Conservation (phyloP, 108 stramenopile genomes). For the Cyclotella choctawhatcheeana region DNA sequence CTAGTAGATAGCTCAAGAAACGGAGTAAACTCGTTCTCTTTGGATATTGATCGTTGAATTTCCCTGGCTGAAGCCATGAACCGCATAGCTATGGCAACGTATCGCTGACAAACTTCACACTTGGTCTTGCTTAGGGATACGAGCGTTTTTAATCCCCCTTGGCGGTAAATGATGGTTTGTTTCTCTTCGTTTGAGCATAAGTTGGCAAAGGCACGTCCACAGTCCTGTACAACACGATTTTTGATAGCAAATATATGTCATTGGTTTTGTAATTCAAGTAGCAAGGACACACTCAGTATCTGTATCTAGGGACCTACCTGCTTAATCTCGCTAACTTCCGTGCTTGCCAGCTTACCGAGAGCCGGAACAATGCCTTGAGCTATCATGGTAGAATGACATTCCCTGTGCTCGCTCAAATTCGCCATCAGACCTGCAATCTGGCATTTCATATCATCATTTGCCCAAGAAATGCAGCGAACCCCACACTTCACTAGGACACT, state of each 20-base stretch:
- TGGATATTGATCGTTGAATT: conserved; percentile 60
- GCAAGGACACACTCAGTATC: neutral
- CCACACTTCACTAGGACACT: conserved; percentile 58
- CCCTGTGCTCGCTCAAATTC: conserved; percentile 70
- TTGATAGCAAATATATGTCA: neutral
- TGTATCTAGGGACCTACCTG: conserved; percentile 33
- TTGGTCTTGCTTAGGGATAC: conserved; percentile 58
- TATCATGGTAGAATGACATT: conserved; percentile 74
- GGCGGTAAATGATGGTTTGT: conserved; percentile 63
- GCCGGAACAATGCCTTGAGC: conserved; percentile 62
- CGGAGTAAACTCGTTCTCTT: conserved; percentile 61
- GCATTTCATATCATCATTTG: conserved; percentile 71
- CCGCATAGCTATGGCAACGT: conserved; percentile 80
- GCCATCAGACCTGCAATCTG: conserved; percentile 81
- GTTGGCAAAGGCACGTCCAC: conserved; percentile 79
- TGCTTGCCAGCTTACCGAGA: conserved; percentile 57
- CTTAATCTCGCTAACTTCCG: conserved; percentile 70
- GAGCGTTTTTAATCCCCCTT: conserved; percentile 75
- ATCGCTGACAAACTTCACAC: conserved; percentile 76
- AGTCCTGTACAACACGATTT: conserved; percentile 61
- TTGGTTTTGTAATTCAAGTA: neutral
- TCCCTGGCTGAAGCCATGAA: conserved; percentile 75
- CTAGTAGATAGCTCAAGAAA: conserved; percentile 68
- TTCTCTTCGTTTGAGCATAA: conserved; percentile 77
- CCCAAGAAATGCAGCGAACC: conserved; percentile 60